Conservation (phyloP, 1,284 basidiomycete genomes). For the Puccinia novopanici region DNA sequence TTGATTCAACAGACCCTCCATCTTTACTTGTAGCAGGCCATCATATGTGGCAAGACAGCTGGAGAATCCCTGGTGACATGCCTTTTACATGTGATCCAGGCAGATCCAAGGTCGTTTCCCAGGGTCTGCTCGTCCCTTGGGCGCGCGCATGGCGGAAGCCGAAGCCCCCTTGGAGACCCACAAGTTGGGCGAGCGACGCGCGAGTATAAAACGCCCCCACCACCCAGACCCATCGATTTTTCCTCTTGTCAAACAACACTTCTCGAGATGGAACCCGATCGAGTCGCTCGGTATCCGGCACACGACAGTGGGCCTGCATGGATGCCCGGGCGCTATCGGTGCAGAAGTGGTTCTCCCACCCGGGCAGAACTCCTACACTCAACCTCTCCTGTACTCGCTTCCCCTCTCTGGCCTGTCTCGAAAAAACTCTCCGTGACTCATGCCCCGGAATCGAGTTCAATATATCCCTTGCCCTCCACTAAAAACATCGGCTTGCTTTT, state of each 20-base stretch:
- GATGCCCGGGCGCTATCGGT: conserved; percentile 41
- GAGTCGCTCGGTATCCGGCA: conserved; percentile 35
- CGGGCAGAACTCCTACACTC: conserved; percentile 32
- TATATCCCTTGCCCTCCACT: not conserved
- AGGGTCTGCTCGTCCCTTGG: no score
- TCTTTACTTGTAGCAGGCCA: no score
- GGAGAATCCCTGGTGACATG: no score
- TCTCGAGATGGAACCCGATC: conserved; percentile 46
- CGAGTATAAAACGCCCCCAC: not conserved
- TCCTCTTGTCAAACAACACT: conserved; percentile 47
- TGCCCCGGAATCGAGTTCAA: conserved; percentile 17
- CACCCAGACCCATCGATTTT: not conserved
- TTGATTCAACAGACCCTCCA: no score
- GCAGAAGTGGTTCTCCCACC: conserved; percentile 31
- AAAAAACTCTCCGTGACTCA: not conserved
- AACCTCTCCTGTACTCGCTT: not conserved
- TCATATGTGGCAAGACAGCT: no score
- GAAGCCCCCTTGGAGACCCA: not conserved
- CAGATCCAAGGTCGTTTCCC: no score
- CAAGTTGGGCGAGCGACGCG: not conserved
- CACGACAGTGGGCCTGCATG: no score
- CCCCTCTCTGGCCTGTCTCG: not conserved
- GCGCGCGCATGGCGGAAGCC: no score
- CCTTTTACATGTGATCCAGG: no score
- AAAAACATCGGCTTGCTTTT: no score